These are phyloP conservation scores for Gaultheria prostrata DNA, from an alignment of 148 eudicot genomes.

Conservation along the genomic window DNA sequence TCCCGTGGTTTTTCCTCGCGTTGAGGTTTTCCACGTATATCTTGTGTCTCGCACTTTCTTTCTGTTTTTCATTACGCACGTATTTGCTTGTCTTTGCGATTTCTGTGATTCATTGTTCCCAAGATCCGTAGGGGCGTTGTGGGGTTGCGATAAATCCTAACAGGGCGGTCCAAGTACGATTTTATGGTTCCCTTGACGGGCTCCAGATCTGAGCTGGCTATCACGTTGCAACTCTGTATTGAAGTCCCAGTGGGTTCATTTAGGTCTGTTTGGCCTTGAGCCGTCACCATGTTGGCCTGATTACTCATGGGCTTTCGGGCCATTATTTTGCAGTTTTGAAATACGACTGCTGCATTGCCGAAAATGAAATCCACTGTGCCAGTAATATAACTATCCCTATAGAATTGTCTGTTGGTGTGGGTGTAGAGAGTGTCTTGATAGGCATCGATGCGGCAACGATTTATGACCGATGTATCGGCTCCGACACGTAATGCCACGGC, in stretches of 20 bases:
- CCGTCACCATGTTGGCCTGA: slow-evolving; percentile 42
- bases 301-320: slow-evolving; percentile 32
- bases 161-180: slow-evolving; percentile 44
- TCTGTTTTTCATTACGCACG: too few species aligned
- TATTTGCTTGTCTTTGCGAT: too few species aligned
- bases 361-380: slow-evolving; percentile 46
- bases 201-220: slow-evolving; percentile 28
- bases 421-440: slow-evolving; percentile 44
- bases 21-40: too few species aligned
- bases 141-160: too few species aligned
- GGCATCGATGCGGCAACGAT: slow-evolving; percentile 39
- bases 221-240: slow-evolving; percentile 35
- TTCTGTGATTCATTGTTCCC: too few species aligned
- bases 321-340: slow-evolving; percentile 35
- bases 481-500: slow-evolving; percentile 48
- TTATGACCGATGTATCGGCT: slow-evolving; percentile 38
- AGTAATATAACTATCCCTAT: slow-evolving; percentile 33
- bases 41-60: too few species aligned
- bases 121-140: too few species aligned
- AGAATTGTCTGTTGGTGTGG: slow-evolving; percentile 37
- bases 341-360: slow-evolving; percentile 39
- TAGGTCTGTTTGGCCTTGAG: slow-evolving; percentile 39
- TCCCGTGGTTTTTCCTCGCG: too few species aligned
- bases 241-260: slow-evolving; percentile 43
- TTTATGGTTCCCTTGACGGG: slow-evolving; percentile 25